Base-by-base conservation (phyloP, 129 eudicot species). In the Helianthus tuberosus region DNA sequence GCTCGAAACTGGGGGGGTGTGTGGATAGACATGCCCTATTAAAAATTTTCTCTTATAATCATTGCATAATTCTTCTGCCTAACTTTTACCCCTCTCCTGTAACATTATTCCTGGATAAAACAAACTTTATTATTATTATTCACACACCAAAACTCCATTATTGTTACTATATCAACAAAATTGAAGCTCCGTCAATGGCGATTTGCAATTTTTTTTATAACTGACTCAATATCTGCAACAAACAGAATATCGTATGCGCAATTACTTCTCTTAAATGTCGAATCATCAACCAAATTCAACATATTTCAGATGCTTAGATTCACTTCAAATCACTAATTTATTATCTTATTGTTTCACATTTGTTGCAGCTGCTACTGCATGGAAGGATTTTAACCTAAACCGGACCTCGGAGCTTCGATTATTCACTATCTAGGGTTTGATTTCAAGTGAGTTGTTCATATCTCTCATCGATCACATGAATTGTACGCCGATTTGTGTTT, bases 361-460 rank as follows among this genome's bases (percentile, higher is more conserved):
- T 51, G 23, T 71, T 53, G 8, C 12, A 20, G 14, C 43, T 51
- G 1, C 29, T 62, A 14, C 73, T 41, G 75, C 81, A 77, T 77
- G 75, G 62, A 76, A 47, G 63, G 47, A 48, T 10, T 44, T 1
- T 5, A 54, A 15, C 68, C 80, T 27, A 66, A 65, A 64, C 65
- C 64, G 48, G 57, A 2, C 64, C 47, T 53, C 49, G 11, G 17
- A 52, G 25, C 69, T 25, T 39, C 27, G 32, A 69, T 46, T 54
- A 46, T 62, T 75, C 61, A 16, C 32, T 49, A 25, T 66, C 76
- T 16, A n/a, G 66, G 49, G 66, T 67, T 59, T 59, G 16, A 7
- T 41, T 75, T 65, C 79, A 47, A 75, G 81, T 79, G 61, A 58
- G 76, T 64, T 71, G 69, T 58, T 25, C 78, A 25, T 70, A 20